Evolutionary conservation across 2,329 filamentous ascomycete species (phyloP).

Genomic region (Ascochyta lentis): DNA sequence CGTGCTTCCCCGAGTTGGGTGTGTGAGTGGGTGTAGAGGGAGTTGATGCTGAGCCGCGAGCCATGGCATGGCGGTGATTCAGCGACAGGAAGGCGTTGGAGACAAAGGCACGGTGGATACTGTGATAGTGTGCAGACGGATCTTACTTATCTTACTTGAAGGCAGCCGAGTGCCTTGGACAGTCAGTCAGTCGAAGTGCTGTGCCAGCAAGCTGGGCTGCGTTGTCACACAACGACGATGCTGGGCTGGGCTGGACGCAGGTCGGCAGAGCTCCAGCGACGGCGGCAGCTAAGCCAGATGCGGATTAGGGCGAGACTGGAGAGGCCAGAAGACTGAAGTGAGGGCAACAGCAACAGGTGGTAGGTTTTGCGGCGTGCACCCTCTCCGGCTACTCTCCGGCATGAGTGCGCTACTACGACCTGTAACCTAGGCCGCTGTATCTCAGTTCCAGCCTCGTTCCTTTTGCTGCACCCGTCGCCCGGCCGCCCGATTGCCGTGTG

Average conservation of each 20-base stretch:
- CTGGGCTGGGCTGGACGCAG: neutral
- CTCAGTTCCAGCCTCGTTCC: neutral
- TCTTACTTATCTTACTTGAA: too few relatives aligned
- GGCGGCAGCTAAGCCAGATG: conserved; percentile 6
- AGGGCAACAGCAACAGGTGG: too few relatives aligned
- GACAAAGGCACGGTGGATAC: too few relatives aligned
- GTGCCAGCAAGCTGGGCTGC: neutral
- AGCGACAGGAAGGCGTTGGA: too few relatives aligned
- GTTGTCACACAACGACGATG: conserved; percentile 8
- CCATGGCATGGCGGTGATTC: too few relatives aligned
- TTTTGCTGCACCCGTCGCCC: too few relatives aligned
- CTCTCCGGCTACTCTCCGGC: conserved; percentile 6
- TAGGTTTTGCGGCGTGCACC: conserved; percentile 4
- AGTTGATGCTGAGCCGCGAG: neutral
- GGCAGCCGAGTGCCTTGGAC: too few relatives aligned
- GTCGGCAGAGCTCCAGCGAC: conserved; percentile 6
- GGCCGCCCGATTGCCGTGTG: conserved; percentile 1
- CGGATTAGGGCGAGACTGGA: neutral
- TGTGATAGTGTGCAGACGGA: too few relatives aligned
- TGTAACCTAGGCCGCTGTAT: neutral
- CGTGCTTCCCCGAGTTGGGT: neutral
- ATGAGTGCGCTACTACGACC: neutral
- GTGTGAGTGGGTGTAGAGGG: neutral
- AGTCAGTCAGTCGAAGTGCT: too few relatives aligned
- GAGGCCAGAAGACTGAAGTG: too few relatives aligned